Base-by-base conservation (phyloP, 176 grass and related monocot genomes). In the Neostapfia colusana region DNA sequence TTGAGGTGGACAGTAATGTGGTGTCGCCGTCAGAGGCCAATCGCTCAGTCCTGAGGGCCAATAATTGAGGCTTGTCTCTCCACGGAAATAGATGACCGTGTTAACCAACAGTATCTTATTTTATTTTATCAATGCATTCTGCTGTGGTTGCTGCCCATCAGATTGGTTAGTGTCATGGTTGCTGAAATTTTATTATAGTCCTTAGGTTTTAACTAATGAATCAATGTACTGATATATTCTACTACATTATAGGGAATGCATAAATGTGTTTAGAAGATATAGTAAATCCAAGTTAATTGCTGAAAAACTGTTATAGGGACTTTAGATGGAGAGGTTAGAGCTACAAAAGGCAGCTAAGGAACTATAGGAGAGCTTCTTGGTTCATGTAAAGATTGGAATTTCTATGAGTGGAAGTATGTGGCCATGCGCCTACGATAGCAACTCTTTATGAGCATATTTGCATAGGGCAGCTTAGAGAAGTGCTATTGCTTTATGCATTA, bases 1-100 rank as follows among this genome's bases (percentile, higher is more conserved):
- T 60, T 72, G 73, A 82, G 38, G 75, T 77, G 79, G 77, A 54
- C 85, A 67, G 28, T 23, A 44, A 40, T 51, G 17, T 21, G 45
- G 48, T n/a, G 40, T 82, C 67, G 18, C 73, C 60, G 6, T 87
- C 74, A 78, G 11, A 37, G 56, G 46, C 57, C 65, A 71, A 65
- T 71, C 41, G 10, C 9, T 50, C 54, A 42, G 53, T 63, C 50
- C 20, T n/a, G 15, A 63, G 45, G 53, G n/a, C 28, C 68, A 87
- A 78, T 87, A 59, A 67, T 78, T 87, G 66, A 27, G 10, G 23
- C 40, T 48, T 13, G 25, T 66, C 20, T n/a, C 9, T 45, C 20
- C 20, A 64, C 45, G 25, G 34, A 45, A 26, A 23, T 56, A 59
- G 17, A 28, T 63, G 8, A 21, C 68, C 37, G 55, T 78, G 58